Percentiles rank a stretch among this genome's conserved stretches.
Evolutionary conservation across 768 basidiomycete species (phyloP).

Genomic region (Coprinopsis strossmayeri): DNA sequence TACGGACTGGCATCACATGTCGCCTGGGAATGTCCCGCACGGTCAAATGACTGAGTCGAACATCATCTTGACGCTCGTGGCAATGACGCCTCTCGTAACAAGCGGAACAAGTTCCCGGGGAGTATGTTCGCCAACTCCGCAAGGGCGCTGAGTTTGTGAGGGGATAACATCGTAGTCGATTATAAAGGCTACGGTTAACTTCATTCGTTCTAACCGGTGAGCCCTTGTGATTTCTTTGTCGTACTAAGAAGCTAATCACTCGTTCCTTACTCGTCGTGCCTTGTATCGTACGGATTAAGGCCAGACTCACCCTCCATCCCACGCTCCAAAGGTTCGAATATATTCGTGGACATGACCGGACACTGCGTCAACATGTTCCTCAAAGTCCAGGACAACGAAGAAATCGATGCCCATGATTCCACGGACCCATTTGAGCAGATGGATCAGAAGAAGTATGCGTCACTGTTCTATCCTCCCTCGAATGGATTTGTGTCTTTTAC

Average conservation of each 20-base stretch:
- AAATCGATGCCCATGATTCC: slow-evolving; percentile 94
- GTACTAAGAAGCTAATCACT: no score
- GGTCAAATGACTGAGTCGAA: slow-evolving; percentile 97
- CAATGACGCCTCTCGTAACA: slow-evolving; percentile 92
- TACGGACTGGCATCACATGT: no score
- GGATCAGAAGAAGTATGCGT: slow-evolving; percentile 97
- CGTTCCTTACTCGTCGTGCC: no score
- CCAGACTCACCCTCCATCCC: slow-evolving; percentile 78
- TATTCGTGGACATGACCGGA: slow-evolving; percentile 98
- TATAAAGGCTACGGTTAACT: slow-evolving; percentile 98
- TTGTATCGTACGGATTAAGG: slow-evolving; percentile 41
- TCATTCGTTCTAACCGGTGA: slow-evolving; percentile 89
- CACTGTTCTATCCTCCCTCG: slow-evolving; percentile 16
- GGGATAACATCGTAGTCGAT: slow-evolving; percentile 96
- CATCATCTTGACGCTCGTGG: slow-evolving; percentile 98
- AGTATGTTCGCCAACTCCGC: slow-evolving; percentile 89
- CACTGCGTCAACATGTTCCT: slow-evolving; percentile 98
- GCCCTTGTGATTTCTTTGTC: slow-evolving; percentile 16
- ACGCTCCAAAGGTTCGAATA: slow-evolving; percentile 89
- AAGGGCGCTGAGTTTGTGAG: slow-evolving; percentile 82
- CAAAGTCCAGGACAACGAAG: slow-evolving; percentile 98
- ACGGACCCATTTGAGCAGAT: slow-evolving; percentile 98
- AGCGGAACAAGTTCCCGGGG: slow-evolving; percentile 87
- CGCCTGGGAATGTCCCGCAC: slow-evolving; percentile 97
- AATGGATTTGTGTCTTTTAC: no score